Percentiles rank a stretch among this genome's conserved stretches.
phyloP scores from a whole-genome alignment of 768 basidiomycete genomes.

The Mycena amicta region DNA sequence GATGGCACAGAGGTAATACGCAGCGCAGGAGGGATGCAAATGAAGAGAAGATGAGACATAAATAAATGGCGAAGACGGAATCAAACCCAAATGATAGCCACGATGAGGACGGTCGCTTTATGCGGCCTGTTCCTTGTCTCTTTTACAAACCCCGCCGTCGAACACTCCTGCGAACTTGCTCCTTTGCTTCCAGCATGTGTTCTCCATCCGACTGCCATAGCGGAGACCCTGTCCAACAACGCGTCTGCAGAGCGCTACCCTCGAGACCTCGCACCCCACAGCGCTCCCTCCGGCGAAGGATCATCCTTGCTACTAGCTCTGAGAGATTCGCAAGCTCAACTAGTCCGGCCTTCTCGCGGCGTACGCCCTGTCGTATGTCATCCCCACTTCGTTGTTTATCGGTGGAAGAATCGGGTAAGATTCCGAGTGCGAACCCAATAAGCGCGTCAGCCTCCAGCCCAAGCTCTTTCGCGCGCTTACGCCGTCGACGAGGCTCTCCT shows the following conservation, averaged over 20 bases:
- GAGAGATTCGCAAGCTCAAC: conserved; percentile 15
- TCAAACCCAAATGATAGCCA: no score
- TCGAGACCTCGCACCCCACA: conserved; percentile 16
- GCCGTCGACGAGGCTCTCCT: not conserved
- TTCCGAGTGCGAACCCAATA: conserved; percentile 12
- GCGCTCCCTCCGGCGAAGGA: conserved; percentile 17
- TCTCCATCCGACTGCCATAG: not conserved
- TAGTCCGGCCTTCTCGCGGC: conserved; percentile 3
- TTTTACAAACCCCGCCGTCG: no score
- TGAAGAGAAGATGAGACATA: no score
- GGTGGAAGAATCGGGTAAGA: conserved; percentile 4
- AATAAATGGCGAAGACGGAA: no score
- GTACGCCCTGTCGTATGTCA: not conserved
- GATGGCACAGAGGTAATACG: not conserved
- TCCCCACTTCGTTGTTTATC: not conserved
- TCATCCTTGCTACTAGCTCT: conserved; percentile 22
- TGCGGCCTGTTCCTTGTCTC: no score
- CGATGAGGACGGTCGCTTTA: no score
- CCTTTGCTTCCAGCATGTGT: not conserved
- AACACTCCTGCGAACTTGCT: no score
- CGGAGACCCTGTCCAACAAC: not conserved
- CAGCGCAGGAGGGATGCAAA: no score
- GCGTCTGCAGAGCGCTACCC: not conserved
- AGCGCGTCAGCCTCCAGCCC: conserved; percentile 18
- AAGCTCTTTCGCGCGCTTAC: conserved; percentile 22